phyloP scores from a whole-genome alignment of 305 asterid species.

The Coffea humblotiana region DNA sequence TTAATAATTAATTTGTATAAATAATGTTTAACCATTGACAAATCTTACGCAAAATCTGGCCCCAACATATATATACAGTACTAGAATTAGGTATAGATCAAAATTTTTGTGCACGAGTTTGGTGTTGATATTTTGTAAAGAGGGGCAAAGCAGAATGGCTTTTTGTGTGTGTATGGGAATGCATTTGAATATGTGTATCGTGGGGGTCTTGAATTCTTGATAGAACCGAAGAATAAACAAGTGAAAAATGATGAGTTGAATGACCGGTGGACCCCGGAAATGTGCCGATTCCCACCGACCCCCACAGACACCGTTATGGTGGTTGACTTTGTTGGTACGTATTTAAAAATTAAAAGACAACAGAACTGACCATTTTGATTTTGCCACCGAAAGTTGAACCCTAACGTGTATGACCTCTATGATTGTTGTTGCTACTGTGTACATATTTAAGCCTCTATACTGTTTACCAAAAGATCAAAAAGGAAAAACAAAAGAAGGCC shows the following conservation, averaged over 20 bases:
- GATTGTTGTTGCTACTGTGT: not conserved
- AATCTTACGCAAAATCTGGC: not conserved
- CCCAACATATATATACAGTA: not conserved
- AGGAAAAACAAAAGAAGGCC: not conserved
- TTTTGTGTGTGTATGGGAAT: not conserved
- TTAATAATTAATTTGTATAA: not conserved
- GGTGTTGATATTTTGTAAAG: not conserved
- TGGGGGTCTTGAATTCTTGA: slow-evolving; percentile 6
- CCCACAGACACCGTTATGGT: slow-evolving; percentile 19
- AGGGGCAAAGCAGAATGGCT: not conserved
- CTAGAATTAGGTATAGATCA: not conserved
- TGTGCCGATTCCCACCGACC: slow-evolving; percentile 30
- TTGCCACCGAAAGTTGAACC: slow-evolving; percentile 24
- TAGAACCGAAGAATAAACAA: not conserved
- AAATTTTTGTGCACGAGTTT: not conserved
- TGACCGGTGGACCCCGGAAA: slow-evolving; percentile 14
- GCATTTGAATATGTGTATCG: not conserved
- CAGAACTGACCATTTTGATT: slow-evolving; percentile 1
- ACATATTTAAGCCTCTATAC: not conserved
- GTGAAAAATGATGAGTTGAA: slow-evolving; percentile 12
- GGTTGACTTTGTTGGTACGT: slow-evolving; percentile 14
- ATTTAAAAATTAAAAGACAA: slow-evolving; percentile 1
- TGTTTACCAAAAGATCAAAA: not conserved
- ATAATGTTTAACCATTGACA: not conserved
- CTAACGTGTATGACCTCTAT: slow-evolving; percentile 7